Percentiles rank a stretch among this genome's conserved stretches.
Evolutionary conservation across 2,329 filamentous ascomycete species (phyloP).

Genomic region (Hymenotorrendiella dingleyae): DNA sequence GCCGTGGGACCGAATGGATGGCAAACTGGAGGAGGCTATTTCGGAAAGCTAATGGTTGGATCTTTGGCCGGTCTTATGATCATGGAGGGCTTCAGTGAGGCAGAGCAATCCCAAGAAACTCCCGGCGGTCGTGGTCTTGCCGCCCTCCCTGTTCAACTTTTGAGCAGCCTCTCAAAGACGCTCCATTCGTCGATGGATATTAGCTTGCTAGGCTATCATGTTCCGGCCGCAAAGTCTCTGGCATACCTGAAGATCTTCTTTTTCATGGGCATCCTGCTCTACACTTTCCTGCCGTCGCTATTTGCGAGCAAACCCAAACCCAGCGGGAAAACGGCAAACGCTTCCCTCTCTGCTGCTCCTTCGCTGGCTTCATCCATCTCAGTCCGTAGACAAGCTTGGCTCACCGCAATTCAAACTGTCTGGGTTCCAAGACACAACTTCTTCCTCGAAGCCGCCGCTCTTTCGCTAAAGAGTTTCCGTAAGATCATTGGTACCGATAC

Average conservation of each 20-base stretch:
- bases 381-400: slow-evolving; percentile 82
- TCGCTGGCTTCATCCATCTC: slow-evolving; percentile 77
- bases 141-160: slow-evolving; percentile 54
- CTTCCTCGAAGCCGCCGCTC: slow-evolving; percentile 74
- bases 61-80: slow-evolving; percentile 90
- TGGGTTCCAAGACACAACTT: slow-evolving; percentile 87
- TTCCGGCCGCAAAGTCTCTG: slow-evolving; percentile 40
- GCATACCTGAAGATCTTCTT: slow-evolving; percentile 48
- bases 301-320: slow-evolving; percentile 38
- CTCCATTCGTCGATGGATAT: slow-evolving; percentile 38
- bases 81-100: slow-evolving; percentile 67
- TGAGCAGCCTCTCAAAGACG: slow-evolving; percentile 42
- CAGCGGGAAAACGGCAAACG: slow-evolving; percentile 43
- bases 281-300: slow-evolving; percentile 49
- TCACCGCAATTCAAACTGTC: slow-evolving; percentile 86
- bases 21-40: slow-evolving; percentile 49
- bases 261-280: slow-evolving; percentile 48
- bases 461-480: slow-evolving; percentile 71
- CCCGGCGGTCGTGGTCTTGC: slow-evolving; percentile 62
- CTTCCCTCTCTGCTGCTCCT: slow-evolving; percentile 48
- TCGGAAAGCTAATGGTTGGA: slow-evolving; percentile 83
- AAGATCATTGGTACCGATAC: slow-evolving; percentile 70
- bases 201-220: slow-evolving; percentile 48
- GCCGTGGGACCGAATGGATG: slow-evolving; percentile 52
- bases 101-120: slow-evolving; percentile 56